Percentiles rank a stretch among this genome's conserved stretches.
Evolutionary conservation across 1,284 basidiomycete species (phyloP).

Genomic region (Sporisorium reilianum): DNA sequence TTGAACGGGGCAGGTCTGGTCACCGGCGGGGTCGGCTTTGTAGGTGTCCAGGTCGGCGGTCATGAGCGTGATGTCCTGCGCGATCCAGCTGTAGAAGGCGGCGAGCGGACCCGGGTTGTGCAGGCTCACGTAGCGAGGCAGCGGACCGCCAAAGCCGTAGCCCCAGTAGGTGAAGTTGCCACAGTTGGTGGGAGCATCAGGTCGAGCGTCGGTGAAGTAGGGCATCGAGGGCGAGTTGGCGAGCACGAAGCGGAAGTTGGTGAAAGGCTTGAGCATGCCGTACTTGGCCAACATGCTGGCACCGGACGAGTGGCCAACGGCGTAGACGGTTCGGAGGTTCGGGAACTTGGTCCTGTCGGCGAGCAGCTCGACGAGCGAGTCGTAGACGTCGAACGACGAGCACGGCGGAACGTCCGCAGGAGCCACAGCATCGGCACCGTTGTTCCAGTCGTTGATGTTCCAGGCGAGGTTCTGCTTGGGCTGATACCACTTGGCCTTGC

Average conservation of each 20-base stretch:
- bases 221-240: conserved; percentile 54
- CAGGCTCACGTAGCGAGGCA: conserved; percentile 37
- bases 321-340: conserved; percentile 33
- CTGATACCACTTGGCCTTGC: conserved; percentile 33
- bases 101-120: conserved; percentile 3
- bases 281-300: conserved; percentile 49
- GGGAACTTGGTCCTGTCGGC: conserved; percentile 41
- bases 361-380: conserved; percentile 35
- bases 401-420: conserved; percentile 19
- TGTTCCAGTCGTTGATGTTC: conserved; percentile 31
- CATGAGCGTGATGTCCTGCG: conserved; percentile 42
- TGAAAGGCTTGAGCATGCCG: conserved; percentile 30
- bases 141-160: conserved; percentile 29
- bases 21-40: conserved; percentile 29
- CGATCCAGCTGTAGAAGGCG: conserved; percentile 28
- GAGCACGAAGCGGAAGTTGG: conserved; percentile 30
- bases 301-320: conserved; percentile 51
- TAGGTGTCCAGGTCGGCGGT: conserved; percentile 39
- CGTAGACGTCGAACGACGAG: conserved; percentile 55
- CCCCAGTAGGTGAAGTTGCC: conserved; percentile 34
- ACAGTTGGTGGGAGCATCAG: conserved; percentile 15
- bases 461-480: conserved; percentile 26
- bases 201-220: conserved; percentile 53
- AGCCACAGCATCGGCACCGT: conserved; percentile 37
- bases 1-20: conserved; percentile 43